Percentiles rank a stretch among this genome's conserved stretches.
phyloP scores from a whole-genome alignment of 305 asterid species.

The Solanum chacoense region DNA sequence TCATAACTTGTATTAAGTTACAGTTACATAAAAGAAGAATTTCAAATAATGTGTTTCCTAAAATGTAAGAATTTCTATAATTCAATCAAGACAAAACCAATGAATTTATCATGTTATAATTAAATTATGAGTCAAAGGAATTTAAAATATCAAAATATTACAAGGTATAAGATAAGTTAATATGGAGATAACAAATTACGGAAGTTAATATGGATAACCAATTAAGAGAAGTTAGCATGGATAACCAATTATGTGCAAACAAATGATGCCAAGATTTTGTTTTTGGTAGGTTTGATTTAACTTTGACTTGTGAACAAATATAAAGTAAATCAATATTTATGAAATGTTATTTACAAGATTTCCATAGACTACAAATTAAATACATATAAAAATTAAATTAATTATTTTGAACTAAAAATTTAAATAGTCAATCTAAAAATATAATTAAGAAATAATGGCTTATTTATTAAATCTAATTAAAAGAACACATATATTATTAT shows the following conservation, averaged over 20 bases:
- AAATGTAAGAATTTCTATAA: not conserved
- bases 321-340: not conserved
- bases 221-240: not conserved
- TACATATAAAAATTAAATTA: not conserved
- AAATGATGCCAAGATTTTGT: not conserved
- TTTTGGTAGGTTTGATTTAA: not conserved
- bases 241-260: not conserved
- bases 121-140: not conserved
- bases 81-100: not conserved
- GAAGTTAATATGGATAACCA: not conserved
- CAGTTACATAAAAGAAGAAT: not conserved
- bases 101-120: not conserved
- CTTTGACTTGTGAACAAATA: not conserved
- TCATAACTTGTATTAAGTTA: not conserved
- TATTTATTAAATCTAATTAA: too few relatives aligned
- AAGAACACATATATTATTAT: not conserved
- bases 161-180: not conserved
- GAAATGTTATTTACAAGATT: too few relatives aligned
- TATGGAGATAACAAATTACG: not conserved
- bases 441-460: not conserved
- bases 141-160: not conserved
- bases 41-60: not conserved
- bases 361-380: not conserved
- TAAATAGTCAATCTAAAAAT: not conserved
- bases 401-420: not conserved